These are phyloP conservation scores for Pseudogymnoascus sp. DNA, from an alignment of 2,329 filamentous ascomycete species.

Conservation along the genomic window DNA sequence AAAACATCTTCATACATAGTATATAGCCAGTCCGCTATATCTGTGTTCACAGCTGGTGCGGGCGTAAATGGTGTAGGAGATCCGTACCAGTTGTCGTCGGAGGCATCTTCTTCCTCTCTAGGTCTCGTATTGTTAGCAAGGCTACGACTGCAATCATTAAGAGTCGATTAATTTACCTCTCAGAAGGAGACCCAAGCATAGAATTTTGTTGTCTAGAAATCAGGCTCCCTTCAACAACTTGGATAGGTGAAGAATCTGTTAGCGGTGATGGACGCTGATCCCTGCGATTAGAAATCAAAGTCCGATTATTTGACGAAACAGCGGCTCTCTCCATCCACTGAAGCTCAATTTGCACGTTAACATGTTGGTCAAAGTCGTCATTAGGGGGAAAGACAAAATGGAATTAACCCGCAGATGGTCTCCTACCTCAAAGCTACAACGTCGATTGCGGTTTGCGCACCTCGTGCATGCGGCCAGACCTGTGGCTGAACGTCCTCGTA, in stretches of 20 bases:
- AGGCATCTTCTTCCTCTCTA: neutral
- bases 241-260: neutral
- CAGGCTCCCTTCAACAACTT: neutral
- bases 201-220: neutral
- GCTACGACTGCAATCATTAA: neutral
- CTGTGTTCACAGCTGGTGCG: neutral
- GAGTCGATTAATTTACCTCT: neutral
- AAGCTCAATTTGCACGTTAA: neutral
- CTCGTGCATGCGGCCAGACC: neutral
- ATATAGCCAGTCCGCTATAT: neutral
- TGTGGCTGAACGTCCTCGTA: neutral
- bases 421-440: neutral
- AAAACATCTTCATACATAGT: constrained; percentile 23
- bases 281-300: neutral
- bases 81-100: neutral
- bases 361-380: neutral
- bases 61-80: neutral
- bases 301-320: neutral
- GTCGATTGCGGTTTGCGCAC: neutral
- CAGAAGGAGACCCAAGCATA: neutral
- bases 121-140: neutral
- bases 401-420: neutral
- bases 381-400: neutral
- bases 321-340: neutral
- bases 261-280: neutral